Evolutionary conservation across 371 early-diverging fungal species (phyloP), one percentile per base, ranked within the genome.

Genomic region (Catenaria anguillulae): DNA sequence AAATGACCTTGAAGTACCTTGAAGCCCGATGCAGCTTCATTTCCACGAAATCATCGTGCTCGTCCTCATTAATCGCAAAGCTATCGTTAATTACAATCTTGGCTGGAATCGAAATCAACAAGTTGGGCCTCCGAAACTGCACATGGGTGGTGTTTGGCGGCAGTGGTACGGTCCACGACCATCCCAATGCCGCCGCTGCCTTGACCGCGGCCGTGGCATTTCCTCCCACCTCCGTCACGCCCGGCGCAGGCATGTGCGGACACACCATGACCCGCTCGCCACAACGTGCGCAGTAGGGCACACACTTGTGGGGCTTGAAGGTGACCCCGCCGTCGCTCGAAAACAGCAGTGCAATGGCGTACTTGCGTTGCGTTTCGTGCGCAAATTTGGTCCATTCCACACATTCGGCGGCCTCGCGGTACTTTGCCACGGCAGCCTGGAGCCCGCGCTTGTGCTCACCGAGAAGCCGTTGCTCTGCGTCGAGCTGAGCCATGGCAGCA

Each of bases 311-410:
- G 29, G 37, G 2, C 29, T 23, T n/a, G 43, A 58, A 58, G 29
- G 15, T 3, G 1, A 13, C 1, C 21, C 59, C 52, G 52, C 52
- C 59, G 43, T 58, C 59, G 3, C 19, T 58, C 29, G 59, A 58
- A 15, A 40, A 13, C n/a, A 13, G 19, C 26, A 61, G n/a, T 10
- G 61, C 12, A 3, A 56, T 19, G 4, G 61, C 45, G 40, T 61
- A 61, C 33, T 61, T 61, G 55, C 61, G 61, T 21, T 54, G 43
- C 19, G 56, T 56, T 29, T 61, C 61, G 26, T 23, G 15, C 29
- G 61, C 43, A 21, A 17, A 60, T 17, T 10, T 59, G n/a, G 8
- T 6, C 29, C 29, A 61, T 29, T 13, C 60, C 6, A 61, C 0
- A 33, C 24, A 61, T 4, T 61, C 61, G 34, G 33, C 42, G 29